phyloP scores from a whole-genome alignment of 768 basidiomycete species.

The Holtermannia corniformis region DNA sequence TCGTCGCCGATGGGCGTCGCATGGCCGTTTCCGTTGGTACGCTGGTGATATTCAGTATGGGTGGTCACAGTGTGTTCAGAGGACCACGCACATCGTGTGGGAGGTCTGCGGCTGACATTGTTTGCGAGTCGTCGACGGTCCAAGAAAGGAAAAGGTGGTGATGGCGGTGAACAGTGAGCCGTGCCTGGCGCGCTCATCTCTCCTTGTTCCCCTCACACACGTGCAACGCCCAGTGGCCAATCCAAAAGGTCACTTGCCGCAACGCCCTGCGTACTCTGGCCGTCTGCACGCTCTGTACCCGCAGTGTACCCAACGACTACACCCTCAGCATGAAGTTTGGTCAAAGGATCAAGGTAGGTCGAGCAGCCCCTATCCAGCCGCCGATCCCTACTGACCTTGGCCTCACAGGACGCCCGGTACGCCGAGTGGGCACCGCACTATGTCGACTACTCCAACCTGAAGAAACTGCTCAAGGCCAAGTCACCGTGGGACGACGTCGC shows the following conservation, averaged over 20 bases:
- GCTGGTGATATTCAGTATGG: background rate
- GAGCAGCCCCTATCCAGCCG: background rate
- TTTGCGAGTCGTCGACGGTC: no score
- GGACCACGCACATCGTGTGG: background rate
- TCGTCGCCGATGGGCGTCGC: no score
- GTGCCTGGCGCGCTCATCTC: no score
- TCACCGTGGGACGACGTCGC: conserved; percentile 69
- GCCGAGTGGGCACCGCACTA: conserved; percentile 86
- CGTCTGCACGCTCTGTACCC: no score
- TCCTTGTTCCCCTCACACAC: no score
- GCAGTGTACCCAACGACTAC: no score
- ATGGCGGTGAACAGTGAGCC: no score
- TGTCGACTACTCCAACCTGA: conserved; percentile 77
- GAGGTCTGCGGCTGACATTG: background rate
- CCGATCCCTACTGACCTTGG: background rate
- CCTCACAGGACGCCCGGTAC: conserved; percentile 64
- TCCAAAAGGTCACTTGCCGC: no score
- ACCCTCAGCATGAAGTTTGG: conserved; percentile 41
- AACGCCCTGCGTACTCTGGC: no score
- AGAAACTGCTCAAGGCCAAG: conserved; percentile 75
- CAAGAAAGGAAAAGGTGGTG: no score
- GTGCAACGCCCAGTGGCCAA: no score
- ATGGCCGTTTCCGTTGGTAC: background rate
- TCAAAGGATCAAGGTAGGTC: conserved; percentile 33
- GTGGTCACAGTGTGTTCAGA: no score